Conservation (phyloP, 2,329 filamentous ascomycete species). For the Venturia carpophila region DNA sequence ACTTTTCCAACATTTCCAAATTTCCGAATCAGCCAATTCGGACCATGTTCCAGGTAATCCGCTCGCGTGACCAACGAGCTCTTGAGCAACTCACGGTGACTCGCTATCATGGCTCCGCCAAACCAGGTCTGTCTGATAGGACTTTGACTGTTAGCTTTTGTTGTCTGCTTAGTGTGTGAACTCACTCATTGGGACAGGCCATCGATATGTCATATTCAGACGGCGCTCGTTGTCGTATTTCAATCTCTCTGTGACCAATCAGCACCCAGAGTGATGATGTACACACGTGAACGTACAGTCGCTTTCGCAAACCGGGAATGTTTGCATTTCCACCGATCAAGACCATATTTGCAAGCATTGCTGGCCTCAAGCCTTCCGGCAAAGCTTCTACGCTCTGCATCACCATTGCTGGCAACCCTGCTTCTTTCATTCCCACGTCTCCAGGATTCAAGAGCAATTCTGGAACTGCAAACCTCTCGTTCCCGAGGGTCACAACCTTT, state of each 20-base stretch:
- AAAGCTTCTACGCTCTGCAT: constrained; percentile 67
- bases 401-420: constrained; percentile 74
- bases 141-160: constrained; percentile 15
- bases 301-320: constrained; percentile 72
- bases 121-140: constrained; percentile 77
- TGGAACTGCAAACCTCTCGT: constrained; percentile 84
- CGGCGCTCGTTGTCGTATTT: constrained; percentile 16
- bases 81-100: constrained; percentile 55
- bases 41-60: constrained; percentile 83
- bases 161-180: neutral
- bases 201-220: constrained; percentile 12
- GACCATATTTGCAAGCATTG: constrained; percentile 76
- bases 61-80: constrained; percentile 70
- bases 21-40: constrained; percentile 18
- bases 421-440: constrained; percentile 77
- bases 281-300: constrained; percentile 46
- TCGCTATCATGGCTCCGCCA: constrained; percentile 72
- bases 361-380: constrained; percentile 76
- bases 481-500: constrained; percentile 77
- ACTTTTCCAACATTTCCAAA: constrained; percentile 12
- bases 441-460: constrained; percentile 82
- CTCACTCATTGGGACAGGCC: constrained; percentile 32
- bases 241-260: constrained; percentile 47
- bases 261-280: neutral
- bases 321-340: constrained; percentile 80